Percentiles rank a stretch among this genome's conserved stretches.
Conservation (phyloP, 2,329 filamentous ascomycete genomes). For the Pseudogymnoascus sp. region DNA sequence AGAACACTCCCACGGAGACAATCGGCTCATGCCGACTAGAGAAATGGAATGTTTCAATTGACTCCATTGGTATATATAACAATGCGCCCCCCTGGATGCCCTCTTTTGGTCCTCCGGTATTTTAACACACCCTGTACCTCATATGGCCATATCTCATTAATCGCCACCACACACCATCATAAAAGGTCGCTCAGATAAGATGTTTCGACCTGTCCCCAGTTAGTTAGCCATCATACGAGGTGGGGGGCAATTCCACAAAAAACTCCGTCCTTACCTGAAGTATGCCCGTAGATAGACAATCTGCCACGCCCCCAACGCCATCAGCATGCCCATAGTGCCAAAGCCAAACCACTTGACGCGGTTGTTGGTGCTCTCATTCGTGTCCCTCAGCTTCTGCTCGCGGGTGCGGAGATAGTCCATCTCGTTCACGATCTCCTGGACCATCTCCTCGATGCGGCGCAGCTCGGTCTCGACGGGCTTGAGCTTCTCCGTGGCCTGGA, state of each 20-base stretch:
- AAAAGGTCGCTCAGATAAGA: conserved; percentile 45
- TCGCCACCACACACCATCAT: neutral
- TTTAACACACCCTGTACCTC: neutral
- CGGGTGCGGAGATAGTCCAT: conserved; percentile 90
- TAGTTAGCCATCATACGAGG: conserved; percentile 13
- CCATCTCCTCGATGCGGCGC: conserved; percentile 83
- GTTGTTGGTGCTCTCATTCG: conserved; percentile 98
- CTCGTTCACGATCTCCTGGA: conserved; percentile 79
- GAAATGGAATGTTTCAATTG: conserved; percentile 1
- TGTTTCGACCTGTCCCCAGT: conserved; percentile 53
- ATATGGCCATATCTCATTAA: neutral
- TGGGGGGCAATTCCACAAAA: neutral
- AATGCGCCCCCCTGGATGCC: neutral
- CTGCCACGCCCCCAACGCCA: conserved; percentile 91
- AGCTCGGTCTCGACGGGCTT: conserved; percentile 95
- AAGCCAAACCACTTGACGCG: conserved; percentile 98
- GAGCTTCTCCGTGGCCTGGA: conserved; percentile 93
- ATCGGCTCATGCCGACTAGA: neutral
- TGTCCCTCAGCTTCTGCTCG: conserved; percentile 94
- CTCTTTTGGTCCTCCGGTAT: conserved; percentile 5
- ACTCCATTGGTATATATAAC: conserved; percentile 1
- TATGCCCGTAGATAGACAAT: conserved; percentile 95
- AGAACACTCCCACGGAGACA: neutral
- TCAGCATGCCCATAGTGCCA: conserved; percentile 81
- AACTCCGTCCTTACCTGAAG: conserved; percentile 57